These are phyloP conservation scores for Hypoxylon crocopeplum DNA, from an alignment of 495 filamentous ascomycete genomes.

Conservation along the genomic window DNA sequence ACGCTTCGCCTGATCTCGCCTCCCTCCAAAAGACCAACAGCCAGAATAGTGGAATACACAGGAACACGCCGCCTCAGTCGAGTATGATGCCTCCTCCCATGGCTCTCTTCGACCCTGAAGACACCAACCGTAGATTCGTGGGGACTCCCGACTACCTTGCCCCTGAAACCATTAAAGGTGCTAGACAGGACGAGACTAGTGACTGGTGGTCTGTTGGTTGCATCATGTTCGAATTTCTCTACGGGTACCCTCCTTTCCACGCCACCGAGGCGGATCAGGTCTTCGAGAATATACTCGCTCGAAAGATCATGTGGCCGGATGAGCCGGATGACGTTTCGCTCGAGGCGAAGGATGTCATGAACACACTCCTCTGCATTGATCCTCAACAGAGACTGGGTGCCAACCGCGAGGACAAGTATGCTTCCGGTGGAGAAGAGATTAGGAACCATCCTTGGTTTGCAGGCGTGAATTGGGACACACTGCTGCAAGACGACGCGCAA, in stretches of 20 bases:
- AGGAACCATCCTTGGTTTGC: conserved; percentile 87
- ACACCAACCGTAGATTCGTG: conserved; percentile 91
- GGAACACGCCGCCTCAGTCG: conserved; percentile 69
- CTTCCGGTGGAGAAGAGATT: conserved; percentile 88
- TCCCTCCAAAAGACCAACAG: conserved; percentile 69
- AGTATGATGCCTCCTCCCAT: conserved; percentile 92
- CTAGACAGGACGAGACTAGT: conserved; percentile 95
- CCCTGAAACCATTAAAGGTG: conserved; percentile 93
- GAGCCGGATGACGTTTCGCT: conserved; percentile 74
- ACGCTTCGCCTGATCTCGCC: conserved; percentile 73
- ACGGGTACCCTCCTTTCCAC: conserved; percentile 90
- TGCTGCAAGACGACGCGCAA: conserved; percentile 90
- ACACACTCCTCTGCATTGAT: conserved; percentile 83
- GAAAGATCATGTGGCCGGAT: conserved; percentile 88
- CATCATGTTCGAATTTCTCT: conserved; percentile 96
- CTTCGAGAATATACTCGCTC: conserved; percentile 92
- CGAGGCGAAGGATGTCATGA: conserved; percentile 92
- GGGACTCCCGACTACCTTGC: conserved; percentile 97
- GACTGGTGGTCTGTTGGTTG: conserved; percentile 99
- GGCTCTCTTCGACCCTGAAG: conserved; percentile 95
- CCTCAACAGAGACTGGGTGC: conserved; percentile 81
- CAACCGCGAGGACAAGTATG: conserved; percentile 79
- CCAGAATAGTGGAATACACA: conserved; percentile 51
- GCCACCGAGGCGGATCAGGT: conserved; percentile 89
- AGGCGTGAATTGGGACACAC: conserved; percentile 85